A percentile compares a stretch with the other conserved stretches of the same genome.
phyloP scores from a whole-genome alignment of 164 flowering plant species.

The Dillenia suffruticosa region DNA sequence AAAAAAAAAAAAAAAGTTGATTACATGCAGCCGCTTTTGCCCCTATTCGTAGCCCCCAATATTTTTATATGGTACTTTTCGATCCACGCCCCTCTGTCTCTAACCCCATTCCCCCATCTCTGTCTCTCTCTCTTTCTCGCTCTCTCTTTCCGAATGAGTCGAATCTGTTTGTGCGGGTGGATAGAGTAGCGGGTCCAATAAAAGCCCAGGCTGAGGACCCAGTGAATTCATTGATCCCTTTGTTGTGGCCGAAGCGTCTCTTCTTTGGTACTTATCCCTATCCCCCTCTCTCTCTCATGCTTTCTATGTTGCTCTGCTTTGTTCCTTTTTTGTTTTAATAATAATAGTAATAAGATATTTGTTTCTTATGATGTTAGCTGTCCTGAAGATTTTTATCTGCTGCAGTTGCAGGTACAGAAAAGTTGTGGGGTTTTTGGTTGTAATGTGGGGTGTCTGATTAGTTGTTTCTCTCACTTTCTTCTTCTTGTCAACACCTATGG shows the following conservation, averaged over 20 bases:
- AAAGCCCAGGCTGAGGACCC: slow-evolving; percentile 28
- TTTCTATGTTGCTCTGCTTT: slow-evolving; percentile 2
- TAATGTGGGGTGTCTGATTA: slow-evolving; percentile 29
- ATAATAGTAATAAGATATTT: too few relatives aligned
- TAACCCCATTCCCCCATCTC: slow-evolving; percentile 8
- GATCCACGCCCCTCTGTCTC: slow-evolving; percentile 8
- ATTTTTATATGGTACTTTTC: neutral
- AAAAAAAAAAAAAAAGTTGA: neutral
- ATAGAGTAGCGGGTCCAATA: slow-evolving; percentile 18
- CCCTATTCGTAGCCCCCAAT: neutral
- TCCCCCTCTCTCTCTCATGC: slow-evolving; percentile 3
- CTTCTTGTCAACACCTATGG: slow-evolving; percentile 18
- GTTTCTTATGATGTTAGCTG: neutral
- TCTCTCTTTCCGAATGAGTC: slow-evolving; percentile 5
- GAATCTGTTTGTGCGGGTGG: too few relatives aligned
- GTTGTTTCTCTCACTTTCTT: neutral
- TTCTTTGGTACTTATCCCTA: slow-evolving; percentile 26
- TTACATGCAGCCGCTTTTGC: slow-evolving; percentile 24
- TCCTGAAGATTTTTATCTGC: slow-evolving; percentile 8
- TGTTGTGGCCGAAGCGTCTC: slow-evolving; percentile 22
- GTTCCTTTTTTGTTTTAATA: slow-evolving; percentile 1
- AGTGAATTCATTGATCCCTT: slow-evolving; percentile 30
- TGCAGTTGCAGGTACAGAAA: slow-evolving; percentile 37
- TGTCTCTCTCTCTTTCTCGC: slow-evolving; percentile 32
- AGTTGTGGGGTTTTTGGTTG: slow-evolving; percentile 20